Evolutionary conservation across 306 rosid species (phyloP).

Genomic region (Neltuma alba): DNA sequence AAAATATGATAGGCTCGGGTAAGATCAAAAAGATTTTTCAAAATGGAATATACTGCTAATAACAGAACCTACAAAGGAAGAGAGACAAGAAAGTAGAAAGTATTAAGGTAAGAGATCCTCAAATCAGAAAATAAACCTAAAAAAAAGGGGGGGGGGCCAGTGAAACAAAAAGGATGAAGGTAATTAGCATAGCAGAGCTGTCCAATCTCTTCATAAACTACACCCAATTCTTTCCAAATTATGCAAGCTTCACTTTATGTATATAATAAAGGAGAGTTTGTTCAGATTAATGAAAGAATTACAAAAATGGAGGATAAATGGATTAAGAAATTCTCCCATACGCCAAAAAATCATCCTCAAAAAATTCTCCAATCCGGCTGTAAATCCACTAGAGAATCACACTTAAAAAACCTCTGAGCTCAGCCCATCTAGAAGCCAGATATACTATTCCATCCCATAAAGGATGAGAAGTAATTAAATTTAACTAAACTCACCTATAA

Average conservation of each 20-base stretch:
- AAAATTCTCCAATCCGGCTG: not conserved
- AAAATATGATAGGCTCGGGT: conserved; percentile 3
- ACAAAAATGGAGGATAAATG: not conserved
- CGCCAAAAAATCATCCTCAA: not conserved
- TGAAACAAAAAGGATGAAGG: not conserved
- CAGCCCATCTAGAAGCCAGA: not conserved
- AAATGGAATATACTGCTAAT: conserved; percentile 19
- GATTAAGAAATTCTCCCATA: not conserved
- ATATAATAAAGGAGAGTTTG: not conserved
- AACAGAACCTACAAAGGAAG: conserved; percentile 3
- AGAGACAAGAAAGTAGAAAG: not conserved
- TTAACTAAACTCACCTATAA: conserved; percentile 9
- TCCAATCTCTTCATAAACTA: not conserved
- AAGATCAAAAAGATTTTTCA: conserved; percentile 15
- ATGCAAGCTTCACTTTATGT: not conserved
- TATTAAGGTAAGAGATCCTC: not conserved
- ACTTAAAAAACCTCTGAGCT: not conserved
- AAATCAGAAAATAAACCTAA: not conserved
- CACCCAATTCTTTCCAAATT: not conserved
- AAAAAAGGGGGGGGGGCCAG: not conserved
- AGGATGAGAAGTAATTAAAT: not conserved
- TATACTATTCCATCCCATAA: not conserved
- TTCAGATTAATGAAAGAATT: not conserved
- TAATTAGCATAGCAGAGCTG: not conserved
- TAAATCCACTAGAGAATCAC: not conserved